These are phyloP conservation scores for Suillus alpinus DNA, from an alignment of 768 basidiomycete species.

Conservation along the genomic window DNA sequence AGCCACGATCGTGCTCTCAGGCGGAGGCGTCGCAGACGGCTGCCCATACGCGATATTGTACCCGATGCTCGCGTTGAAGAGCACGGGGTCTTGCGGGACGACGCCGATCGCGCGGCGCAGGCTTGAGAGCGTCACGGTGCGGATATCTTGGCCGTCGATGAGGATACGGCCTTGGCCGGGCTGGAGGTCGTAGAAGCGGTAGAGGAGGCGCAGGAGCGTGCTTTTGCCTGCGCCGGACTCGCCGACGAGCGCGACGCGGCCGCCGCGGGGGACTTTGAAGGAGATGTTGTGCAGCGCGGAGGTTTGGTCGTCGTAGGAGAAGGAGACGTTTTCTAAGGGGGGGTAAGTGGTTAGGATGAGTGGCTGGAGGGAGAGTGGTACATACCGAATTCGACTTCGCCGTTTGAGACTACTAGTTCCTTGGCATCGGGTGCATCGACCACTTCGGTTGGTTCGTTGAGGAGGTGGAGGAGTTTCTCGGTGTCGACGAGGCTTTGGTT, in stretches of 20 bases:
- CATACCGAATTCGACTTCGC: slow-evolving; percentile 86
- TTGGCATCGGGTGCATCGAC: slow-evolving; percentile 75
- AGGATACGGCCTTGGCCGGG: slow-evolving; percentile 77
- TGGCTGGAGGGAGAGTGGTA: neutral
- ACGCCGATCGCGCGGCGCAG: slow-evolving; percentile 83
- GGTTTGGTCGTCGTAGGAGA: slow-evolving; percentile 76
- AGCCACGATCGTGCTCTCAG: slow-evolving; percentile 61
- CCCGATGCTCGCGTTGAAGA: slow-evolving; percentile 68
- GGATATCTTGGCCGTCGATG: slow-evolving; percentile 86
- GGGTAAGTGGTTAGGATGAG: neutral
- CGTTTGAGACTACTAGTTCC: slow-evolving; percentile 66
- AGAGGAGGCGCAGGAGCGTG: slow-evolving; percentile 82
- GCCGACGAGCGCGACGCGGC: slow-evolving; percentile 87
- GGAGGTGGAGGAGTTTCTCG: slow-evolving; percentile 76
- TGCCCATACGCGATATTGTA: slow-evolving; percentile 68
- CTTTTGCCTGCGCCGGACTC: slow-evolving; percentile 82
- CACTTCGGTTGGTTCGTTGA: slow-evolving; percentile 82
- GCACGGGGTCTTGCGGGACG: slow-evolving; percentile 60
- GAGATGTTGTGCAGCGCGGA: slow-evolving; percentile 71
- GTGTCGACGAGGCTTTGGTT: slow-evolving; percentile 79
- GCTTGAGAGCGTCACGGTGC: slow-evolving; percentile 79
- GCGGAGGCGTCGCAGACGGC: slow-evolving; percentile 56
- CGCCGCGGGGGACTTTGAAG: slow-evolving; percentile 85
- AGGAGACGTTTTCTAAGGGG: slow-evolving; percentile 73
- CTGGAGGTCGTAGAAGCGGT: slow-evolving; percentile 87